Conservation (phyloP, 352 stramenopile genomes). For the Peronospora belbahrii region DNA sequence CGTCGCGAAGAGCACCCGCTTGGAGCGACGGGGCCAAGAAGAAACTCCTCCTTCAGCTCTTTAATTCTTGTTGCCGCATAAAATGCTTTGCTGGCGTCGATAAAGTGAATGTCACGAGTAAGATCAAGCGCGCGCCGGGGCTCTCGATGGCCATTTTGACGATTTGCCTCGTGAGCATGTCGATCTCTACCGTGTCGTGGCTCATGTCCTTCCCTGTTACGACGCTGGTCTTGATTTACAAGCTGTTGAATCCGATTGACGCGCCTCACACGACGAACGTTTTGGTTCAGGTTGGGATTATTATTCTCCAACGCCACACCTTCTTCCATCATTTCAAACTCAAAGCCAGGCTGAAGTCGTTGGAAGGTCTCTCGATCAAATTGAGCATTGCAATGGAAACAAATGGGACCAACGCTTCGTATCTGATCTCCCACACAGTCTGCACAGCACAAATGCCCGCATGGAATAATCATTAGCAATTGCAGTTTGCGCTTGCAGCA, state of each 20-base stretch:
- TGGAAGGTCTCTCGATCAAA: conserved; percentile 89
- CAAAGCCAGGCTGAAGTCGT: conserved; percentile 75
- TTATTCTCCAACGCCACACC: conserved; percentile 7
- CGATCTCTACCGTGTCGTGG: conserved; percentile 10
- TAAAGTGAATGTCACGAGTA: conserved; percentile 33
- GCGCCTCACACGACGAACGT: conserved; percentile 12
- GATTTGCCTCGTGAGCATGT: conserved; percentile 14
- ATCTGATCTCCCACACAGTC: conserved; percentile 87
- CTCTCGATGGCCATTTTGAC: conserved; percentile 14
- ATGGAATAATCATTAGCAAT: conserved; percentile 88
- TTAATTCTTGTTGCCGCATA: conserved; percentile 62
- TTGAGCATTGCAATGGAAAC: conserved; percentile 37
- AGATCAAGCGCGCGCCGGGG: conserved; percentile 28
- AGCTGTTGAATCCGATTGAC: conserved; percentile 26
- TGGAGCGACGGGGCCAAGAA: conserved; percentile 11
- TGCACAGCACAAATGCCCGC: conserved; percentile 87
- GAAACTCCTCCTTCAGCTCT: conserved; percentile 51
- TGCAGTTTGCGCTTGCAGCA: conserved; percentile 80
- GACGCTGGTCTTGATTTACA: conserved; percentile 16
- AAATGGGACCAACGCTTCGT: conserved; percentile 38
- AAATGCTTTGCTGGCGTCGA: conserved; percentile 66
- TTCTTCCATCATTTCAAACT: conserved; percentile 43
- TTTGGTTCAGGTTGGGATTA: conserved; percentile 16
- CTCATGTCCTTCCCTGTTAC: conserved; percentile 10
- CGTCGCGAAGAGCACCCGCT: conserved; percentile 2